Base-by-base conservation (phyloP, 371 early-diverging fungal genomes). In the Syncephalastrum monosporum region DNA sequence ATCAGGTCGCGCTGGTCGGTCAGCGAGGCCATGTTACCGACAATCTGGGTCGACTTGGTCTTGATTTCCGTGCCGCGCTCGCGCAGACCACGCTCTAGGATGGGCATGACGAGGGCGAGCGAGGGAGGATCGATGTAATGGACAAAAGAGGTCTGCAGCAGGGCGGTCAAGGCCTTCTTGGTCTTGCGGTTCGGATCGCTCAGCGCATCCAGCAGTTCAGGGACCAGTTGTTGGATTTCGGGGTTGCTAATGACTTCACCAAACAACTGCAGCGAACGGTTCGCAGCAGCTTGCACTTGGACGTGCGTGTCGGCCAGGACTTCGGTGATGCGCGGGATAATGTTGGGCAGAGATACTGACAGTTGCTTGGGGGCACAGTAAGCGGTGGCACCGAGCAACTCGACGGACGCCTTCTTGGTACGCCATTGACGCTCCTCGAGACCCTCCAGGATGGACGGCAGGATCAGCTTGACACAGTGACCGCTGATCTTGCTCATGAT, bases 121-220 rank as follows among this genome's bases (percentile, higher is more conserved):
- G 93, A 94, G 16, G 99, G 96, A 5, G 97, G 88, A 72, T 98
- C 99, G 55, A 98, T 92, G 69, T 98, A 98, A 71, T 98, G 99
- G 15, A 95, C 92, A 73, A 98, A 98, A 1, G 96, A 83, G 0
- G 98, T 98, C 51, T 89, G 89, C 42, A 96, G 69, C 27, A 98
- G 80, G 10, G 91, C 86, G n/a, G 82, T 72, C 59, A 98, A 73
- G 3, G 96, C 96, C 12, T 82, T 69, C 44, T 81, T 79, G 0
- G 96, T 97, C 72, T 95, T 88, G 48, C 70, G 65, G 61, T 92
- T 91, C 42, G 97, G 97, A 63, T 98, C 93, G 50, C 88, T 87
- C 23, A 98, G 83, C 3, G 96, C 97, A 13, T 85, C 82, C 69
- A 98, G 70, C 57, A 98, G 72, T 47, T 79, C 76, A 8, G 97